Base-by-base conservation (phyloP, 495 filamentous ascomycete genomes). In the Physcia stellaris region DNA sequence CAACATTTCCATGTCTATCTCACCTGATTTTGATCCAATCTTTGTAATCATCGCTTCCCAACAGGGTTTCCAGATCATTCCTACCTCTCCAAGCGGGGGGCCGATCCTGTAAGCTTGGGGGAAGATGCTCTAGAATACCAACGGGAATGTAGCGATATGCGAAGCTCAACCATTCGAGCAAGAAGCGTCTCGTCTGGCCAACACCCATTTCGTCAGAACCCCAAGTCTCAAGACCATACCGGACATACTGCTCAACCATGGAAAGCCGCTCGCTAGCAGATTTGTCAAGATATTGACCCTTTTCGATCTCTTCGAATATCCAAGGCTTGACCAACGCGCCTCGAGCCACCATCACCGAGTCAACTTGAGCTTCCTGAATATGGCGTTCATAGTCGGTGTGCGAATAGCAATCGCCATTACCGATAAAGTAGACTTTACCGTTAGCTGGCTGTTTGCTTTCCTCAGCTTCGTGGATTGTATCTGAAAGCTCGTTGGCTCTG, bases 11-110 rank as follows among this genome's bases (percentile, higher is more conserved):
- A 9, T 11, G 39, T 26, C 12, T 28, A 19, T 6, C 57, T 71
- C 13, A 92, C 86, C 82, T 90, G 52, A 98, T 92, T 68, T 94
- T 96, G 50, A 98, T 83, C 90, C 90, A 98, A 59, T 98, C 90
- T 62, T 76, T 80, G 59, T 92, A 94, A 57, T 96, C 80, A 26
- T 71, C 72, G 61, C 86, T 94, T 7, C 73, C 78, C 60, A 98
- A 61, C 45, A 98, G 60, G 31, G 83, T 92, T 70, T 98, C 90
- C 58, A 96, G 50, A 27, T 96, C 90, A 59, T 86, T 79, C 37
- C 90, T 66, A 4, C 87, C 86, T 48, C 64, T 73, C 54, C 75
- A 98, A 29, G 72, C 71, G 29, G 87, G 88, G 24, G 90, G 82
- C 28, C 90, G 64, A 53, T 98, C 87, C 37, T 95, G 80, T 34